Evolutionary conservation across 129 eudicot genomes (phyloP).

Genomic region (Solidago caesia): DNA sequence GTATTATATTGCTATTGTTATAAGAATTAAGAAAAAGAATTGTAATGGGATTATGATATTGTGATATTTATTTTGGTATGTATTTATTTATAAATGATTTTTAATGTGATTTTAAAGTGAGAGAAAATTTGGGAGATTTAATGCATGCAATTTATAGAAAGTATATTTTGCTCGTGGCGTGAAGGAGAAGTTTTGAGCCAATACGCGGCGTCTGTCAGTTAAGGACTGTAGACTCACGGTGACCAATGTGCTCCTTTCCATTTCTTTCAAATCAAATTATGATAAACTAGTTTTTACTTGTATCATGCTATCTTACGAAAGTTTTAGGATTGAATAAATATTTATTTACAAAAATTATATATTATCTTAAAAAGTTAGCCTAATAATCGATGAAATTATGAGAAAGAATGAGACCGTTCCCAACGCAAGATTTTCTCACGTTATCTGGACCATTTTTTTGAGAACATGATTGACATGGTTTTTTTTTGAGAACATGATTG

Average conservation of each 20-base stretch:
- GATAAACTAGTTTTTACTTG: too few species aligned
- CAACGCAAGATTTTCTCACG: too few species aligned
- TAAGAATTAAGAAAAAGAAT: neutral
- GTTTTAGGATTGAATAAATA: too few species aligned
- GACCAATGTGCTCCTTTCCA: neutral
- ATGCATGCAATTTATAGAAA: constrained; percentile 57
- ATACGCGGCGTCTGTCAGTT: constrained; percentile 33
- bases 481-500: too few species aligned
- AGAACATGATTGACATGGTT: too few species aligned
- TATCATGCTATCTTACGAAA: too few species aligned
- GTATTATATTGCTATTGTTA: neutral
- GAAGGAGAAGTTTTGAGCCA: constrained; percentile 23
- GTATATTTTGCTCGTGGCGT: constrained; percentile 23
- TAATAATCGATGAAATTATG: too few species aligned
- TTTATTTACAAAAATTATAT: too few species aligned
- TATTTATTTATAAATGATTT: neutral
- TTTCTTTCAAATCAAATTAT: neutral
- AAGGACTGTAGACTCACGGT: constrained; percentile 9
- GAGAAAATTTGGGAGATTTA: neutral
- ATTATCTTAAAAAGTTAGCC: too few species aligned
- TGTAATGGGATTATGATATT: constrained; percentile 6
- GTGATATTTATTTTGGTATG: neutral
- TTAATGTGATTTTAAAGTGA: neutral
- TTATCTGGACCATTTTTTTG: too few species aligned
- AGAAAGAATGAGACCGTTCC: too few species aligned